These are phyloP conservation scores for Cryptococcus sp. DNA, from an alignment of 1,284 basidiomycete species.

Conservation along the genomic window DNA sequence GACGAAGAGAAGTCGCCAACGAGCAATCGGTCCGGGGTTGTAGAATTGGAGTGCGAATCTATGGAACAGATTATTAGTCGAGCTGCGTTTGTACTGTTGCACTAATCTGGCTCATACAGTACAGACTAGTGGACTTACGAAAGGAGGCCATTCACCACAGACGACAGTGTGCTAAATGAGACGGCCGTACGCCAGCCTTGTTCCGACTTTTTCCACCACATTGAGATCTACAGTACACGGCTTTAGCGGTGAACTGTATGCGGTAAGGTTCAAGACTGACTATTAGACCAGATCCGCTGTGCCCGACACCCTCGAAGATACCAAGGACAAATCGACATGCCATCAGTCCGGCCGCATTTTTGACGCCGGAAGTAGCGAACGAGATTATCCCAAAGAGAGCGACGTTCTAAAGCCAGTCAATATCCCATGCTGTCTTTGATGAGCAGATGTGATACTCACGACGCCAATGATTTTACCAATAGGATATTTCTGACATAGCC, in stretches of 20 bases:
- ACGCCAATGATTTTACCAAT: conserved; percentile 11
- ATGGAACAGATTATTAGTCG: too few species aligned
- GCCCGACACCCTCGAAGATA: conserved; percentile 10
- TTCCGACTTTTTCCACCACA: conserved; percentile 30
- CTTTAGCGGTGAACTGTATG: neutral
- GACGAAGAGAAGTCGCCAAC: conserved; percentile 13
- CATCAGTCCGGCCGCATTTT: conserved; percentile 6
- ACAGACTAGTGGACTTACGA: neutral
- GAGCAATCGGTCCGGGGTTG: conserved; percentile 6
- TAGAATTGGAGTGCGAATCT: conserved; percentile 19
- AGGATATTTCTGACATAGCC: conserved; percentile 16
- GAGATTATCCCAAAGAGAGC: conserved; percentile 31
- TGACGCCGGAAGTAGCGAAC: conserved; percentile 19
- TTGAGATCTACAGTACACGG: conserved; percentile 23
- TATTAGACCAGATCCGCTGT: conserved; percentile 13
- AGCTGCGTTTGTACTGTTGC: too few species aligned
- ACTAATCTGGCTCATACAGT: neutral
- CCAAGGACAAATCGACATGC: conserved; percentile 19
- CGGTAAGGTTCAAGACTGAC: conserved; percentile 2
- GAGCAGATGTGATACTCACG: neutral
- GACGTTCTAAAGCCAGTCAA: conserved; percentile 15
- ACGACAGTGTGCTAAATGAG: conserved; percentile 24
- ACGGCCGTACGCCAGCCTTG: conserved; percentile 28
- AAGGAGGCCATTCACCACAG: neutral
- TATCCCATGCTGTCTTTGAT: neutral